Evolutionary conservation across 306 rosid species (phyloP).

Genomic region (Gillenia trifoliata): DNA sequence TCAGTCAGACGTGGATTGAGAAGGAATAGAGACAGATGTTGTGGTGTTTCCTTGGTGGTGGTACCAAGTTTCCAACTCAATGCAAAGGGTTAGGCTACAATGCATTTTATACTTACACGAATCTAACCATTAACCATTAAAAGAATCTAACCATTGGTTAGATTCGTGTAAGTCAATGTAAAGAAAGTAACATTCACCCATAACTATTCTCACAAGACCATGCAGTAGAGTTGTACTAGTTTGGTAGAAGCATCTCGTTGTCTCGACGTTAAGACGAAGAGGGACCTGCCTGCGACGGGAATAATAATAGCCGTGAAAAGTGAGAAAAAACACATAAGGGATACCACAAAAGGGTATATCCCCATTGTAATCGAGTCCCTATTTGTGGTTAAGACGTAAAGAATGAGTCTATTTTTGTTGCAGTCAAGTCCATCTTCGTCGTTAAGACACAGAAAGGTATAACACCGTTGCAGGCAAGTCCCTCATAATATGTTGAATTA

Average conservation of each 20-base stretch:
- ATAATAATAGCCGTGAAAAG: not conserved
- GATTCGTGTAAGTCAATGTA: no score
- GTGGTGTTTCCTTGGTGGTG: conserved; percentile 29
- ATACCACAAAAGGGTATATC: not conserved
- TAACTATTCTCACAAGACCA: conserved; percentile 18
- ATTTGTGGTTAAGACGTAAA: no score
- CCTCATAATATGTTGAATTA: not conserved
- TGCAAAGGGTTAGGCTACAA: not conserved
- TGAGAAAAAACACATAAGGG: no score
- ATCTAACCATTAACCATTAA: no score
- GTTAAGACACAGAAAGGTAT: no score
- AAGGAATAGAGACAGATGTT: not conserved
- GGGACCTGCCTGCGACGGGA: not conserved
- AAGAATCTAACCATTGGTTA: no score
- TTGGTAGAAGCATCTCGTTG: not conserved
- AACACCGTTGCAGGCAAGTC: not conserved
- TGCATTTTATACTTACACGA: no score
- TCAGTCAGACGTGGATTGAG: conserved; percentile 24
- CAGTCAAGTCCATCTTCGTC: not conserved
- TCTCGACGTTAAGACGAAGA: not conserved
- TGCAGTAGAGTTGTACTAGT: not conserved
- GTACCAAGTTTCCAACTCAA: conserved; percentile 18
- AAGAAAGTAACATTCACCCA: not conserved
- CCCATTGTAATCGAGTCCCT: not conserved
- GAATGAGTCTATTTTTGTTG: no score